Evolutionary conservation across 2,329 filamentous ascomycete species (phyloP).

Genomic region (Cercospora beticola): DNA sequence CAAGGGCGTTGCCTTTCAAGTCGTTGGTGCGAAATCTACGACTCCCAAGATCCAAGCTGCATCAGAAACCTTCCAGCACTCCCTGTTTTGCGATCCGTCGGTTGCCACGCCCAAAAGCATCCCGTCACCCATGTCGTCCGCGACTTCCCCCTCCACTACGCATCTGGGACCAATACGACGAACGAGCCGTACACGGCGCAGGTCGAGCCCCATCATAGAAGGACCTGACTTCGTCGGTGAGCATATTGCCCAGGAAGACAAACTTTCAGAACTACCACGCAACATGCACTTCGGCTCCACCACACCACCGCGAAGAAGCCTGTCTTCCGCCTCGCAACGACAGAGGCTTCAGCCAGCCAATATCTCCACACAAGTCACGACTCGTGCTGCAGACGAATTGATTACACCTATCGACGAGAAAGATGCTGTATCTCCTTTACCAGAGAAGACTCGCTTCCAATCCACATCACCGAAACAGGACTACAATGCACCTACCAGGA

Average conservation of each 20-base stretch:
- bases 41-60: conserved; percentile 27
- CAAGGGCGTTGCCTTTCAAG: conserved; percentile 34
- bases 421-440: conserved; percentile 31
- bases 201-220: conserved; percentile 21
- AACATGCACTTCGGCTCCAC: conserved; percentile 28
- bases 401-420: conserved; percentile 22
- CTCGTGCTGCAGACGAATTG: conserved; percentile 3
- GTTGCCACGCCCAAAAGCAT: background rate
- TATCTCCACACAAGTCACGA: conserved; percentile 5
- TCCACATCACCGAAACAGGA: conserved; percentile 11
- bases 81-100: conserved; percentile 33
- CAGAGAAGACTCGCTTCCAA: conserved; percentile 28
- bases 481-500: background rate
- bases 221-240: conserved; percentile 7
- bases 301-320: conserved; percentile 18
- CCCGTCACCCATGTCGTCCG: background rate
- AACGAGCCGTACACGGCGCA: conserved; percentile 23
- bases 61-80: conserved; percentile 32
- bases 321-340: conserved; percentile 15
- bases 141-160: background rate
- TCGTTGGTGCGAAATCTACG: conserved; percentile 20
- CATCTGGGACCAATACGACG: conserved; percentile 17
- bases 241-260: conserved; percentile 24
- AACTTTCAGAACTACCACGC: conserved; percentile 30
- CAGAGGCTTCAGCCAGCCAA: conserved; percentile 19